Conservation (phyloP, 768 basidiomycete species). For the Collybiopsis luxurians region DNA sequence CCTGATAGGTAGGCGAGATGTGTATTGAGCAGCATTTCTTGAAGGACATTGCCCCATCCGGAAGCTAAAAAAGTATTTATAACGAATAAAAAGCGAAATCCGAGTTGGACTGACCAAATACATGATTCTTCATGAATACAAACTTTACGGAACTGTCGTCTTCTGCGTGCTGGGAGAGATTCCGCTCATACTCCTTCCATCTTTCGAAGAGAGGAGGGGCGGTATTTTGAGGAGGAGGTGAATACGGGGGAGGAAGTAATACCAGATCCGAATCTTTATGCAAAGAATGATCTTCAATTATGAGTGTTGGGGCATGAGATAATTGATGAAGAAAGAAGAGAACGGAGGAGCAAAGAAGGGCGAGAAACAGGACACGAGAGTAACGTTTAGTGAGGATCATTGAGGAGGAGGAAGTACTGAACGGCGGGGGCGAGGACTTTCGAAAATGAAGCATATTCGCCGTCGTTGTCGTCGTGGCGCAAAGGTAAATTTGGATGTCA, state of each 20-base stretch:
- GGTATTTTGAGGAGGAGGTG: background rate
- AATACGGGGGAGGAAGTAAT: background rate
- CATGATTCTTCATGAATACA: slow-evolving; percentile 50
- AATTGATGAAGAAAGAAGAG: background rate
- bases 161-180: slow-evolving; percentile 45
- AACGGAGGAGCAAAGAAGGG: background rate
- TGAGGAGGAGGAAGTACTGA: background rate
- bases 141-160: slow-evolving; percentile 40
- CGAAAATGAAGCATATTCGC: background rate
- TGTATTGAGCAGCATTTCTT: slow-evolving; percentile 53
- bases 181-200: slow-evolving; percentile 41
- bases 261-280: background rate
- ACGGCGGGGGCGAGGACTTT: background rate
- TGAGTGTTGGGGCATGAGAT: background rate
- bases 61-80: slow-evolving; percentile 28
- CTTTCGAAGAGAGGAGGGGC: slow-evolving; percentile 44
- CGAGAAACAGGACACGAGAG: background rate
- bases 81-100: slow-evolving; percentile 27
- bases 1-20: slow-evolving; percentile 45
- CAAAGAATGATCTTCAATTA: background rate
- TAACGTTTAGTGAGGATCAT: slow-evolving; percentile 3
- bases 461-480: background rate
- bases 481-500: background rate
- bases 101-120: slow-evolving; percentile 30
- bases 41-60: slow-evolving; percentile 64